Conservation (phyloP, 169 alveolate genomes). For the Plasmodium malariae region DNA sequence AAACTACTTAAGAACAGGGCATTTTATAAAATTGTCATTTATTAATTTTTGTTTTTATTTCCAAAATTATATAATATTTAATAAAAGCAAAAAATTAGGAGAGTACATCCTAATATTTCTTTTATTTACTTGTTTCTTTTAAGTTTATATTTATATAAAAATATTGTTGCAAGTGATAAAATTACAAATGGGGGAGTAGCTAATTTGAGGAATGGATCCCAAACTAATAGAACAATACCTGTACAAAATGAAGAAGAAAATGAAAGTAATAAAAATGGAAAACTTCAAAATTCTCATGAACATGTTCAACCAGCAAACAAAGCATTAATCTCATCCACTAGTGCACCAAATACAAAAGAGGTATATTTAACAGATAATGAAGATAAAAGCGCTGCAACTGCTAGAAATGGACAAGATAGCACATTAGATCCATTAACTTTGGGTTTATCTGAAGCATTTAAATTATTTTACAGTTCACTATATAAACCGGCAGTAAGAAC, state of each 20-base stretch:
- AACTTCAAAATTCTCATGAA: background rate
- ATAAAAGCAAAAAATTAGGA: background rate
- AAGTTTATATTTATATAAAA: constrained; percentile 17
- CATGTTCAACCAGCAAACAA: background rate
- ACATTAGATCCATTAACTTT: too few species aligned
- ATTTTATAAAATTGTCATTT: too few species aligned
- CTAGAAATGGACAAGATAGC: too few species aligned
- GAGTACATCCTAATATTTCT: background rate
- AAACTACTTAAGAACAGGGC: too few species aligned
- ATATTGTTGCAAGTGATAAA: background rate
- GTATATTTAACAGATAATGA: background rate
- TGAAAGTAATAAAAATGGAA: background rate
- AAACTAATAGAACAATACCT: background rate
- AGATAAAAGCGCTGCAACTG: too few species aligned
- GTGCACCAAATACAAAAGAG: background rate
- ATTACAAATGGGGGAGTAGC: background rate
- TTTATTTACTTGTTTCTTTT: constrained; percentile 9
- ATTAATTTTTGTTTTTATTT: too few species aligned
- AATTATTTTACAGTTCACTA: too few species aligned
- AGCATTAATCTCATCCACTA: background rate
- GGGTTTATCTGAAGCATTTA: too few species aligned
- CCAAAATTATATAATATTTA: too few species aligned
- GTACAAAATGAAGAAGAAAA: background rate
- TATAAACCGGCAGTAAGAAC: too few species aligned
- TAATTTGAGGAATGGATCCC: constrained; percentile 5